phyloP scores from a whole-genome alignment of 352 stramenopile genomes.

The Phytophthora hibernalis region DNA sequence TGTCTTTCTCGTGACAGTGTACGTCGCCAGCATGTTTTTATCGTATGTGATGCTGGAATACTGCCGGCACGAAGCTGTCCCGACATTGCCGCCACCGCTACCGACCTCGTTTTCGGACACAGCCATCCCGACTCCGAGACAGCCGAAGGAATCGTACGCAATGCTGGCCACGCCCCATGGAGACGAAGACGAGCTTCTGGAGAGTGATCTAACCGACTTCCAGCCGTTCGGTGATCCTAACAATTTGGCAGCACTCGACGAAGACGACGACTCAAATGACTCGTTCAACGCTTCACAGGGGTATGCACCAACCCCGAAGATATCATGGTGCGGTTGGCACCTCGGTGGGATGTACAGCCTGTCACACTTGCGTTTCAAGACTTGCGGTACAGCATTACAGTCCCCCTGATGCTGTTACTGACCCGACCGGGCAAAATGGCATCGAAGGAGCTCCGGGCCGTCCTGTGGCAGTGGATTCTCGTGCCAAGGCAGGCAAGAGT shows the following conservation, averaged over 20 bases:
- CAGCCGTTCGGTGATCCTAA: constrained; percentile 11
- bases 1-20: constrained; percentile 33
- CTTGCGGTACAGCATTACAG: constrained; percentile 42
- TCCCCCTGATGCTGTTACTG: constrained; percentile 22
- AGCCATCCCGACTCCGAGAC: constrained; percentile 19
- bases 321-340: constrained; percentile 27
- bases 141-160: constrained; percentile 41
- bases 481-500: no score
- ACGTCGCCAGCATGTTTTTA: constrained; percentile 39
- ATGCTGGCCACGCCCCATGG: constrained; percentile 43
- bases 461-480: constrained; percentile 39
- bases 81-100: constrained; percentile 7
- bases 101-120: constrained; percentile 19
- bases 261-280: constrained; percentile 13
- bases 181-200: constrained; percentile 34
- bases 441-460: constrained; percentile 29
- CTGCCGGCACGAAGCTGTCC: constrained; percentile 30
- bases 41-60: constrained; percentile 53
- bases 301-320: constrained; percentile 24
- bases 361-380: constrained; percentile 63
- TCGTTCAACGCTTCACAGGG: constrained; percentile 37
- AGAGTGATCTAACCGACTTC: constrained; percentile 37
- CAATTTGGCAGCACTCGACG: constrained; percentile 12
- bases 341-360: constrained; percentile 39
- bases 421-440: constrained; percentile 21